Conservation (phyloP, 1,284 basidiomycete species). For the Moesziomyces antarcticus region DNA sequence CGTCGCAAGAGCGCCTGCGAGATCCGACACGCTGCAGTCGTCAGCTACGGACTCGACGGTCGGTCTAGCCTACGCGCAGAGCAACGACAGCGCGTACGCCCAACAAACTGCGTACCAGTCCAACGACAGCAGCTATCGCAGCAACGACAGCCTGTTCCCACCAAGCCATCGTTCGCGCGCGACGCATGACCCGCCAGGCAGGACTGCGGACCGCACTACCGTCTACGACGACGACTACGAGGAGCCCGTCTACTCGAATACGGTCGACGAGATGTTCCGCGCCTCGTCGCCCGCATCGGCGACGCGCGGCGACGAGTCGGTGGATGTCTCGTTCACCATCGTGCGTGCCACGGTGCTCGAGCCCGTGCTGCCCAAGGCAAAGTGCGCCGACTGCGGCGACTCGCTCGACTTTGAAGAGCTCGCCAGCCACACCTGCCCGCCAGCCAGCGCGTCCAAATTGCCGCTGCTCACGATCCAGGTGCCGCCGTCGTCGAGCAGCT, state of each 20-base stretch:
- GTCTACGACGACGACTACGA: conserved; percentile 50
- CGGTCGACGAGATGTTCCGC: conserved; percentile 5
- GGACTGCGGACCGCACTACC: conserved; percentile 23
- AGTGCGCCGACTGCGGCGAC: conserved; percentile 58
- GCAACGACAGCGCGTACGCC: conserved; percentile 16
- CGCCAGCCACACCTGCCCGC: conserved; percentile 41
- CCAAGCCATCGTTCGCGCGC: background rate
- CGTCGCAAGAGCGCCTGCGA: background rate
- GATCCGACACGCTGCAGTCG: conserved; percentile 21
- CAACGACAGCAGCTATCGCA: too few relatives aligned
- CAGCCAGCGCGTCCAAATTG: conserved; percentile 8
- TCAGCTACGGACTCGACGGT: conserved; percentile 24
- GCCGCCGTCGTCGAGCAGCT: conserved; percentile 17
- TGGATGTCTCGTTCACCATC: conserved; percentile 15
- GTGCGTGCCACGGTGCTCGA: conserved; percentile 46
- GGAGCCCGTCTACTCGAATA: conserved; percentile 10
- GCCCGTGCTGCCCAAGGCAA: conserved; percentile 51
- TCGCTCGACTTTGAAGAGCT: conserved; percentile 55
- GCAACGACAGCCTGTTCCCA: too few relatives aligned
- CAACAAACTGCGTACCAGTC: too few relatives aligned
- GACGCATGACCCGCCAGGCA: background rate
- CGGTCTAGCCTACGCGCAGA: conserved; percentile 16
- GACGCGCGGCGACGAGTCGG: conserved; percentile 8
- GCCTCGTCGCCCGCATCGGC: conserved; percentile 16
- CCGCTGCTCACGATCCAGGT: conserved; percentile 37